These are phyloP conservation scores for Gaeumannomyces tritici DNA, from an alignment of 2,329 filamentous ascomycete species.

Conservation along the genomic window DNA sequence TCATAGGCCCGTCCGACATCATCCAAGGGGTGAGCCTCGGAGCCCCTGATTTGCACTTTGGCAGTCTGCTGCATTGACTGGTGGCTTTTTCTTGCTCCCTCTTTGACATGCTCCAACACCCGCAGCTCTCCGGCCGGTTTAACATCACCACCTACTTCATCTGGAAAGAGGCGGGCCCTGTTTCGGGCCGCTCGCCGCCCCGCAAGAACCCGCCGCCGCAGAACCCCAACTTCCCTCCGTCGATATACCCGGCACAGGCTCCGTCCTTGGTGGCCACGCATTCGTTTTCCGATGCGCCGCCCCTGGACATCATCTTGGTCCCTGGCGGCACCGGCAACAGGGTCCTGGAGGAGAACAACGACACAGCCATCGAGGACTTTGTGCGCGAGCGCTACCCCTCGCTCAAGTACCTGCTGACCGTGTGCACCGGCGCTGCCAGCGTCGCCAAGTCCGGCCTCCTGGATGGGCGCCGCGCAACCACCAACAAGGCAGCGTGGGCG, in stretches of 20 bases:
- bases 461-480: slow-evolving; percentile 40
- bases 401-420: slow-evolving; percentile 17
- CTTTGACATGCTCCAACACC: not conserved
- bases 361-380: slow-evolving; percentile 11
- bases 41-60: not conserved
- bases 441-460: slow-evolving; percentile 39
- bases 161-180: slow-evolving; percentile 12
- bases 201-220: slow-evolving; percentile 1
- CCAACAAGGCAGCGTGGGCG: slow-evolving; percentile 33
- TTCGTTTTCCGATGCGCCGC: slow-evolving; percentile 12
- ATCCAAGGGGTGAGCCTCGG: slow-evolving; percentile 1
- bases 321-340: slow-evolving; percentile 14
- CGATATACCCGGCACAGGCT: slow-evolving; percentile 4
- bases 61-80: not conserved
- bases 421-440: slow-evolving; percentile 40
- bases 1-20: not conserved
- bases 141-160: slow-evolving; percentile 17
- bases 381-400: slow-evolving; percentile 5
- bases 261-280: slow-evolving; percentile 12
- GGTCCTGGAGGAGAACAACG: slow-evolving; percentile 7
- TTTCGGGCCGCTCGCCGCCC: slow-evolving; percentile 7
- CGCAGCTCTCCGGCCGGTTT: slow-evolving; percentile 9
- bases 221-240: not conserved
- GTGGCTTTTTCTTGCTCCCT: not conserved
- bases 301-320: slow-evolving; percentile 16